Conservation (phyloP, 2,329 filamentous ascomycete genomes). For the Neofusicoccum sp. region DNA sequence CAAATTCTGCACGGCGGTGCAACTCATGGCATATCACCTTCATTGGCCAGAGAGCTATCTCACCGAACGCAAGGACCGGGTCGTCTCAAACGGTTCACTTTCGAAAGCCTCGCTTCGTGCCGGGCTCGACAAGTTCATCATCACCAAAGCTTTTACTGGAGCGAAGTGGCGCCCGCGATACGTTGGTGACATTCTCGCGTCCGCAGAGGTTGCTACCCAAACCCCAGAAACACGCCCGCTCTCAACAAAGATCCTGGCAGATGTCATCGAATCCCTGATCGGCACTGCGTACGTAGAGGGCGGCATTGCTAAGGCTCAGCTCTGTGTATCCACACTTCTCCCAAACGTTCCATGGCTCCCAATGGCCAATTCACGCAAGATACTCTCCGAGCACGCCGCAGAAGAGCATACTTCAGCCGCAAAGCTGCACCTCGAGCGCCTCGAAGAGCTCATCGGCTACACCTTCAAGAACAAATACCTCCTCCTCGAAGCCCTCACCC, state of each 20-base stretch:
- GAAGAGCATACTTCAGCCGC: slow-evolving; percentile 10
- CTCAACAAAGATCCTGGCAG: slow-evolving; percentile 78
- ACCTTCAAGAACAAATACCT: slow-evolving; percentile 65
- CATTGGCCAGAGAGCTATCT: slow-evolving; percentile 76
- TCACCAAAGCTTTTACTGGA: slow-evolving; percentile 65
- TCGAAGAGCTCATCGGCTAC: slow-evolving; percentile 71
- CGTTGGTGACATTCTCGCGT: slow-evolving; percentile 43
- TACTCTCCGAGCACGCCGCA: slow-evolving; percentile 25
- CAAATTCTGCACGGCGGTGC: slow-evolving; percentile 69
- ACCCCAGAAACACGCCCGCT: background rate
- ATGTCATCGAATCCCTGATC: slow-evolving; percentile 82
- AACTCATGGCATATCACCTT: slow-evolving; percentile 60
- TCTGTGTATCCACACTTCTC: slow-evolving; percentile 63
- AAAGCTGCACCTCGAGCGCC: slow-evolving; percentile 28
- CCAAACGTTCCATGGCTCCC: slow-evolving; percentile 53
- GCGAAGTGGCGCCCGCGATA: slow-evolving; percentile 71
- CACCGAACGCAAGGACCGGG: slow-evolving; percentile 62
- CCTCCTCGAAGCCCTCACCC: slow-evolving; percentile 77
- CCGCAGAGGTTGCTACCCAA: background rate
- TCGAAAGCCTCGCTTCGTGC: slow-evolving; percentile 60
- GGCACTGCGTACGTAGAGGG: slow-evolving; percentile 72
- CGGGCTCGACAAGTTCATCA: slow-evolving; percentile 71
- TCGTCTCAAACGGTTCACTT: slow-evolving; percentile 75
- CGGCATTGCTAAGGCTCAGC: slow-evolving; percentile 60
- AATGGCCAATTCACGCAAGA: slow-evolving; percentile 28